Conservation (phyloP, 768 basidiomycete genomes). For the Fomitopsis serialis region DNA sequence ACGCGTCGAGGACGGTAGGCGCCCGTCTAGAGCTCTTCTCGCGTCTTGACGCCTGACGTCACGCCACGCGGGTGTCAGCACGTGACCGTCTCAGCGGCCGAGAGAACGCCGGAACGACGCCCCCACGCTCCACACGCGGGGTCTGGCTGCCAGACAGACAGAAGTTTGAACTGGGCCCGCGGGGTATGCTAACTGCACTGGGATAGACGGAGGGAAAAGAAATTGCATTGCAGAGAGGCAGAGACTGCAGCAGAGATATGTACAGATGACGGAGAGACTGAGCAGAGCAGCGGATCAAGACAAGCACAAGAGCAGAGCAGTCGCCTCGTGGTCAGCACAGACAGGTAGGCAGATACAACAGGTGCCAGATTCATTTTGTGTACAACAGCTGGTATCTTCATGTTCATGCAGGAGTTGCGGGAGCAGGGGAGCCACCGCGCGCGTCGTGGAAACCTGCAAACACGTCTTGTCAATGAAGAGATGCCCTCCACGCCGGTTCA, state of each 20-base stretch:
- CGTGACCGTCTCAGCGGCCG: background rate
- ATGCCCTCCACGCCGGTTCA: background rate
- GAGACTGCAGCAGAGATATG: background rate
- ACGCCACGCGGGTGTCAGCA: background rate
- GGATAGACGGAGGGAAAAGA: background rate
- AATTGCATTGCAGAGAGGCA: background rate
- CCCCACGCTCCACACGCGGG: too few species aligned
- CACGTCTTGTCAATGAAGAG: background rate
- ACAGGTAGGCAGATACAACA: background rate
- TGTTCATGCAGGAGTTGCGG: slow-evolving; percentile 9
- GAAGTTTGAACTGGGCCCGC: too few species aligned
- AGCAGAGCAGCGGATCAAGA: background rate
- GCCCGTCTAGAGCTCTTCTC: background rate
- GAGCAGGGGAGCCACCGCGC: slow-evolving; percentile 15
- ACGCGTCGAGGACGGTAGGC: slow-evolving; percentile 1
- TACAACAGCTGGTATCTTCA: background rate
- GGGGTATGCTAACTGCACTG: too few species aligned
- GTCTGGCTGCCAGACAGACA: too few species aligned
- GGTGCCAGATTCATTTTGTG: background rate
- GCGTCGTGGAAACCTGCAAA: slow-evolving; percentile 16
- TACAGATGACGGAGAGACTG: background rate
- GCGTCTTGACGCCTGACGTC: slow-evolving; percentile 1
- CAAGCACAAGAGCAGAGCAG: background rate
- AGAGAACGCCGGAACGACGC: background rate
- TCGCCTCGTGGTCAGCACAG: background rate